A percentile compares a stretch with the other conserved stretches of the same genome.
phyloP scores from a whole-genome alignment of 768 basidiomycete species.

The Tricholoma sp. region DNA sequence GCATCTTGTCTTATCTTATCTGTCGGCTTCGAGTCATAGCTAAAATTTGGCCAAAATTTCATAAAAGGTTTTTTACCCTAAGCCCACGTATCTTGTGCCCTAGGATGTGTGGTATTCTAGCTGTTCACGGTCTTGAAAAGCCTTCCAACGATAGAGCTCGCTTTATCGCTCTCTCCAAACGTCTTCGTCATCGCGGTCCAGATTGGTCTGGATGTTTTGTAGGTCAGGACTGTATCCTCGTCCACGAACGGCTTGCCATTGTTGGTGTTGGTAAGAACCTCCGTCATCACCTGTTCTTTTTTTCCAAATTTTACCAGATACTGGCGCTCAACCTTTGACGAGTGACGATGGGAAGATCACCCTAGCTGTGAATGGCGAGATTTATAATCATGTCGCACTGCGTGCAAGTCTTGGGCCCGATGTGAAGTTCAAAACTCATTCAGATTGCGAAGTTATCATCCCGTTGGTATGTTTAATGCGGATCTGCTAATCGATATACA shows the following conservation, averaged over 20 bases:
- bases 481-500: neutral
- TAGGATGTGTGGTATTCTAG: slow-evolving; percentile 89
- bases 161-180: slow-evolving; percentile 84
- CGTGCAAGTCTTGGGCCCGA: slow-evolving; percentile 58
- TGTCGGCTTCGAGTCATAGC: neutral
- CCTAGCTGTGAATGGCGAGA: slow-evolving; percentile 96
- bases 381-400: slow-evolving; percentile 92
- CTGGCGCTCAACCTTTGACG: slow-evolving; percentile 91
- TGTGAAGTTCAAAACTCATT: slow-evolving; percentile 91
- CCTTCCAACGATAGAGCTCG: slow-evolving; percentile 63
- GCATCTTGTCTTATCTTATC: slow-evolving; percentile 14
- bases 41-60: too few relatives aligned
- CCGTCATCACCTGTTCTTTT: slow-evolving; percentile 1
- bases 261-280: slow-evolving; percentile 85
- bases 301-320: slow-evolving; percentile 47
- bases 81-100: neutral
- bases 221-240: slow-evolving; percentile 75
- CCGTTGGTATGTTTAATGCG: slow-evolving; percentile 62
- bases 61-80: slow-evolving; percentile 4
- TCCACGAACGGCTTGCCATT: slow-evolving; percentile 95
- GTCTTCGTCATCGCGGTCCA: slow-evolving; percentile 89
- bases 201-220: slow-evolving; percentile 98
- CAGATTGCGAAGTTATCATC: slow-evolving; percentile 96
- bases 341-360: slow-evolving; percentile 81
- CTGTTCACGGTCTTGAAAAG: slow-evolving; percentile 74